Percentiles rank a stretch among this genome's conserved stretches.
Evolutionary conservation across 2,329 filamentous ascomycete genomes (phyloP).

Genomic region (Leptosphaerulina australis): DNA sequence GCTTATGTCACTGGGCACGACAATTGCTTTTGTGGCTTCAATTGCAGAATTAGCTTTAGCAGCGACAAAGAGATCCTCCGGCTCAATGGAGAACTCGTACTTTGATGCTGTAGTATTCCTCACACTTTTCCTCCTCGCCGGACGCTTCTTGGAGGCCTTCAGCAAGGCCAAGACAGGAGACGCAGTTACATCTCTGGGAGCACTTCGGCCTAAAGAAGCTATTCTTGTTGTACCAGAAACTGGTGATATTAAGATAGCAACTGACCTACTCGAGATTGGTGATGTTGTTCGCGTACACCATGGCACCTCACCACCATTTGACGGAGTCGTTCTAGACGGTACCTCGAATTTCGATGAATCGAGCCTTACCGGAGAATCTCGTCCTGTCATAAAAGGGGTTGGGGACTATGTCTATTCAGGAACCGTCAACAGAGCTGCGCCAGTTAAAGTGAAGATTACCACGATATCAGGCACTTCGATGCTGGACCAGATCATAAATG

Average conservation of each 20-base stretch:
- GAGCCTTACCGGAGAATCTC: conserved; percentile 81
- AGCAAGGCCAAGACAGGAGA: conserved; percentile 91
- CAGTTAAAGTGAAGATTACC: conserved; percentile 68
- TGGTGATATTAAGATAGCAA: conserved; percentile 56
- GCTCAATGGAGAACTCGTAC: conserved; percentile 60
- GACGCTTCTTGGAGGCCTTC: conserved; percentile 81
- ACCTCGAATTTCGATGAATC: conserved; percentile 83
- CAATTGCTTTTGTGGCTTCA: conserved; percentile 84
- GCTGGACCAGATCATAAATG: conserved; percentile 79
- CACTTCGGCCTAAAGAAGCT: conserved; percentile 77
- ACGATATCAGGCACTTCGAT: conserved; percentile 72
- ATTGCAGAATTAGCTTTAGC: conserved; percentile 74
- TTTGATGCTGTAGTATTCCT: conserved; percentile 94
- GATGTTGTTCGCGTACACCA: conserved; percentile 72
- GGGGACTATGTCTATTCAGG: conserved; percentile 74
- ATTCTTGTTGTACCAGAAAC: conserved; percentile 63
- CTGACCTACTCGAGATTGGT: conserved; percentile 68
- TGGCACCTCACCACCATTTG: conserved; percentile 82
- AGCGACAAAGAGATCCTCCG: conserved; percentile 48
- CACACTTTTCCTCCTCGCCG: conserved; percentile 81
- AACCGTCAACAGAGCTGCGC: conserved; percentile 72
- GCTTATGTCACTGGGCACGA: conserved; percentile 86
- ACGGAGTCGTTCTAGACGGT: conserved; percentile 66
- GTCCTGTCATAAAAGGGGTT: conserved; percentile 65
- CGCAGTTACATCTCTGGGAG: conserved; percentile 79